A percentile compares a stretch with the other conserved stretches of the same genome.
Evolutionary conservation across 495 filamentous ascomycete genomes (phyloP).

Genomic region (Hypoxylon subgilvum): DNA sequence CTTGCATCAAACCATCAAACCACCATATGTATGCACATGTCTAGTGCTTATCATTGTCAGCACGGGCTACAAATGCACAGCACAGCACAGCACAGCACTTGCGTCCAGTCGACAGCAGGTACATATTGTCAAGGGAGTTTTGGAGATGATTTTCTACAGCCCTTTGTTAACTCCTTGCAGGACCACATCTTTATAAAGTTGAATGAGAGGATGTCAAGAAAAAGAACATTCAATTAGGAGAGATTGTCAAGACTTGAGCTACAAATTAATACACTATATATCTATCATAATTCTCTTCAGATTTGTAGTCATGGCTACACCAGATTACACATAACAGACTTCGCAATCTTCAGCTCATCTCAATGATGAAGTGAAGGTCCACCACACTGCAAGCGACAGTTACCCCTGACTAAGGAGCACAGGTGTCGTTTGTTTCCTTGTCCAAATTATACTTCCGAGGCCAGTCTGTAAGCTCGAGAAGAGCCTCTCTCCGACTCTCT

Average conservation of each 20-base stretch:
- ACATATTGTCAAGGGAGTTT: neutral
- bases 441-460: conserved; percentile 8
- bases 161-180: conserved; percentile 31
- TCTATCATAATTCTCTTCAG: conserved; percentile 6
- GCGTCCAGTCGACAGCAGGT: neutral
- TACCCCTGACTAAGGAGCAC: conserved; percentile 19
- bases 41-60: conserved; percentile 29
- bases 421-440: conserved; percentile 10
- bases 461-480: conserved; percentile 20
- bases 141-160: conserved; percentile 17
- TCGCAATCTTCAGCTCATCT: conserved; percentile 1
- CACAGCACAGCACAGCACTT: conserved; percentile 31
- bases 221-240: neutral
- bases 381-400: neutral
- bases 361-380: neutral
- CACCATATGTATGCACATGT: neutral
- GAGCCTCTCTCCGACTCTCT: conserved; percentile 17
- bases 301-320: neutral
- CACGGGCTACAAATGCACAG: conserved; percentile 1
- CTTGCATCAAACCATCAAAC: conserved; percentile 22
- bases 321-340: neutral
- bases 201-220: conserved; percentile 9
- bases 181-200: conserved; percentile 4
- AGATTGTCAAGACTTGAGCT: neutral
- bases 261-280: neutral